Base-by-base conservation (phyloP, 2,329 filamentous ascomycete genomes). In the Microsporum ferrugineum region DNA sequence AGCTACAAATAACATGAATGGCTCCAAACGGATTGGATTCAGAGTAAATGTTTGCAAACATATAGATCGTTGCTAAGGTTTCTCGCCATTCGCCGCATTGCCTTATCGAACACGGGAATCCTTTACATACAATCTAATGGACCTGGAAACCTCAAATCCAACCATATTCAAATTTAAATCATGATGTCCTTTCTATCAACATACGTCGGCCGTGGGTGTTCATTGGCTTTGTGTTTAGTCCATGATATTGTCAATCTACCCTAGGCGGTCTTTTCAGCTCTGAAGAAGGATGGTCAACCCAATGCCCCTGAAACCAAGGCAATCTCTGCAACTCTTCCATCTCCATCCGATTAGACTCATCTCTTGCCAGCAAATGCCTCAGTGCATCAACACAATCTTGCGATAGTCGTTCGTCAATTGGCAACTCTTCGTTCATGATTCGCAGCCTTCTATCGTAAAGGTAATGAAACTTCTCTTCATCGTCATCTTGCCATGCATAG, bases 301-400 rank as follows among this genome's bases (percentile, higher is more conserved):
- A 67, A 23, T 63, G 62, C 29, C 66, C 63, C 47, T 66, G 64
- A 59, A 70, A 71, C 70, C 69, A 71, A 10, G 69, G 68, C 57
- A 69, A 69, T 5, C 63, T 58, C 6, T 43, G 57, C 62, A 72
- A 27, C 47, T 67, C 66, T 17, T 61, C 59, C 12, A 73, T 57
- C 0, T 60, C 65, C 3, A 70, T 68, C 53, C 71, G 63, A 14
- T 68, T 36, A 7, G 39, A 33, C 10, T 63, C 62, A 2, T 71
- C 61, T 57, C 64, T 68, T 7, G 63, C 62, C 27, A 73, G 58
- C 63, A 69, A 65, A 31, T 62, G 59, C 45, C 64, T 65, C 51
- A 73, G 56, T 8, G 68, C 63, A 61, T 73, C 71, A 33, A 65
- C 65, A 47, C 70, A 73, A 58, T 71, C 71, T 60, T 71, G 70